Evolutionary conservation across 495 filamentous ascomycete species (phyloP), one percentile per base, ranked within the genome.

Genomic region (Neohortaea acidophila): DNA sequence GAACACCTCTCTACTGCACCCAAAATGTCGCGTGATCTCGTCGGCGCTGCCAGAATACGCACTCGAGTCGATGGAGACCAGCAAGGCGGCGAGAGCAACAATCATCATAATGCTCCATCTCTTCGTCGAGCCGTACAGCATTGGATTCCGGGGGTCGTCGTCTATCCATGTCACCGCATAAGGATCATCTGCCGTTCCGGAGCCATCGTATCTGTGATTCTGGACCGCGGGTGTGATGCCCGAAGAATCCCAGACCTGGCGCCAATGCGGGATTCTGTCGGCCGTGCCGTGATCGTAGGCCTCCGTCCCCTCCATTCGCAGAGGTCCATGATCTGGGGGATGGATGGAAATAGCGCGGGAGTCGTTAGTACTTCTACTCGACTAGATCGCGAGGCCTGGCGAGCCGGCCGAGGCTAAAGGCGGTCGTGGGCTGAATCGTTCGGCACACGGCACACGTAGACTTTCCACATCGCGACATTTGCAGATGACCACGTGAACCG

Each of bases 1-100:
- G 14, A 69, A 70, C 2, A 83, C 57, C 39, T 40, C 26, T 15
- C 17, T 15, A 15, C 28, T 31, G n/a, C 28, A 31, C 6, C 17
- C 28, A 15, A 31, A 31, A 11, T 31, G 12, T 6, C 4, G 12
- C 28, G 17, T 31, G 28, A 31, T 31, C 28, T 31, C 28, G 12
- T 31, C 17, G 12, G 28, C 28, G 28, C 28, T 31, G 28, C 28
- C 28, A 13, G 28, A 31, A 15, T 31, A 31, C 6, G 28, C 28
- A 15, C 28, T 31, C n/a, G 28, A 31, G 28, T 5, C 28, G 4
- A 31, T 11, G 5, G 28, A 31, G 6, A 44, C 41, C 24, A 26
- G 26, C 2, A 44, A 30, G n/a, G 34, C 28, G 13, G 41, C 28
- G 10, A 45, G 21, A 9, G 43, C 12, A 12, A 32, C 24, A 12